Evolutionary conservation across 148 eudicot species (phyloP).

Genomic region (Spergularia marina): DNA sequence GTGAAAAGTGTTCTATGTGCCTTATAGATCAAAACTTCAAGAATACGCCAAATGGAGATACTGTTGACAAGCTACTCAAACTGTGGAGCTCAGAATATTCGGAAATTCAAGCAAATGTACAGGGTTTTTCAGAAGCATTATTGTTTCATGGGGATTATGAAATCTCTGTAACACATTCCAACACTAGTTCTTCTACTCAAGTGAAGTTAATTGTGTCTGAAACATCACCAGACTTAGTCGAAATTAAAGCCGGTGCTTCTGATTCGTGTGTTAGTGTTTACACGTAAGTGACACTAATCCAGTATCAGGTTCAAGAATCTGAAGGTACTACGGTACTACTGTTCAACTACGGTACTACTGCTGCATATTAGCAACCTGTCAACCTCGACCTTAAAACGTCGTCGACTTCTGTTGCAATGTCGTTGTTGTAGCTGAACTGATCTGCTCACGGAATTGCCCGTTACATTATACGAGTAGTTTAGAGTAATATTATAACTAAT

Average conservation of each 20-base stretch:
- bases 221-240: constrained; percentile 12
- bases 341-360: too few relatives aligned
- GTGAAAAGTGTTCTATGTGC: constrained; percentile 52
- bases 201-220: constrained; percentile 35
- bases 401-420: too few relatives aligned
- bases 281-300: background rate
- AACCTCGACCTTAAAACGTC: too few relatives aligned
- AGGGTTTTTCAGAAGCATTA: constrained; percentile 33
- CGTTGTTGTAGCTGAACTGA: too few relatives aligned
- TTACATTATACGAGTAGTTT: too few relatives aligned
- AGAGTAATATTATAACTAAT: too few relatives aligned
- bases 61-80: constrained; percentile 46
- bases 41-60: constrained; percentile 56
- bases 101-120: constrained; percentile 23
- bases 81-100: constrained; percentile 34
- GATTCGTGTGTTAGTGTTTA: constrained; percentile 18
- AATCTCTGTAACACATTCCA: constrained; percentile 31
- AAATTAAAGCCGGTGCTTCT: constrained; percentile 20
- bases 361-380: too few relatives aligned
- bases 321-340: too few relatives aligned
- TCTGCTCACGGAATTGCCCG: too few relatives aligned
- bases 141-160: constrained; percentile 49
- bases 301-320: background rate
- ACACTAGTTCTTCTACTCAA: constrained; percentile 13
- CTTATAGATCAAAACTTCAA: constrained; percentile 45